A percentile compares a stretch with the other conserved stretches of the same genome.
These are phyloP conservation scores for Plasmopara muralis DNA, from an alignment of 352 stramenopile species.

Conservation along the genomic window DNA sequence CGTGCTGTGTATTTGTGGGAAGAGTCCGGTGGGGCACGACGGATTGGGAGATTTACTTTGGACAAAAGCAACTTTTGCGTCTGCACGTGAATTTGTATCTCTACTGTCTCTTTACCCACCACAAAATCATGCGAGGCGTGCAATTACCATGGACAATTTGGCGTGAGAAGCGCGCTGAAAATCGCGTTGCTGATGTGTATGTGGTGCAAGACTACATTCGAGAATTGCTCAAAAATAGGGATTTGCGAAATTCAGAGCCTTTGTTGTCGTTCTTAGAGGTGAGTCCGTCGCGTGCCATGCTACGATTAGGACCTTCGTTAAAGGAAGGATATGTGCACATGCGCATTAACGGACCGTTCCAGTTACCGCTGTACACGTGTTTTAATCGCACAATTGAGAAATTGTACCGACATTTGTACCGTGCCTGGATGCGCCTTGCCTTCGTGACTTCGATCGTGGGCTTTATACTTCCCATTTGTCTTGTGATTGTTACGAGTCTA, in stretches of 20 bases:
- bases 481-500: conserved; percentile 68
- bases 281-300: conserved; percentile 66
- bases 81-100: conserved; percentile 59
- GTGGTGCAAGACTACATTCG: conserved; percentile 74
- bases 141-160: conserved; percentile 72
- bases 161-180: conserved; percentile 73
- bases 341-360: conserved; percentile 83
- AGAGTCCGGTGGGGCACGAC: conserved; percentile 69
- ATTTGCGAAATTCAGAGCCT: conserved; percentile 70
- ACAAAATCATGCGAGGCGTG: conserved; percentile 38
- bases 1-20: conserved; percentile 78
- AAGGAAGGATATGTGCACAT: conserved; percentile 88
- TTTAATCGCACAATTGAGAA: conserved; percentile 79
- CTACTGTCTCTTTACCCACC: conserved; percentile 43
- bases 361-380: conserved; percentile 78
- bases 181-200: conserved; percentile 57
- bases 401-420: conserved; percentile 79
- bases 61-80: conserved; percentile 76
- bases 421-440: conserved; percentile 79
- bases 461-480: conserved; percentile 70
- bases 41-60: conserved; percentile 83
- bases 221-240: conserved; percentile 45
- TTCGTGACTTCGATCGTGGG: conserved; percentile 78
- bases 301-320: conserved; percentile 64
- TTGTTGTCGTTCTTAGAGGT: conserved; percentile 77